Conservation (phyloP, 805 yeast species). For the Zygosaccharomyces rouxii region DNA sequence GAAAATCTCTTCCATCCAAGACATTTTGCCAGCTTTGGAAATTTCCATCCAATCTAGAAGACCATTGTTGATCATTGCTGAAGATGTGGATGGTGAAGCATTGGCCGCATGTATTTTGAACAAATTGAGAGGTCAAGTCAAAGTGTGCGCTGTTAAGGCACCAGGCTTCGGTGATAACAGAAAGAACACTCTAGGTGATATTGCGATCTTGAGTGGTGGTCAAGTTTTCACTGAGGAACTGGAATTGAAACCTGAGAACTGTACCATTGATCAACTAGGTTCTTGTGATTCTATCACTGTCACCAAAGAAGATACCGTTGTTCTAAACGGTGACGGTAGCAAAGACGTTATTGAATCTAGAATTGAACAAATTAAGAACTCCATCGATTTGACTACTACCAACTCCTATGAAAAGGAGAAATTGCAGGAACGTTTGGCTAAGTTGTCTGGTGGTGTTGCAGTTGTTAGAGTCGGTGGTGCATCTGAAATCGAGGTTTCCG, state of each 20-base stretch:
- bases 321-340: conserved; percentile 87
- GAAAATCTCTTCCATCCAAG: conserved; percentile 86
- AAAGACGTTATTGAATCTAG: conserved; percentile 77
- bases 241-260: conserved; percentile 92
- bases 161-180: conserved; percentile 99
- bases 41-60: conserved; percentile 89
- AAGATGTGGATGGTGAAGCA: conserved; percentile 97
- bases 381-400: conserved; percentile 64
- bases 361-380: conserved; percentile 88
- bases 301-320: conserved; percentile 92
- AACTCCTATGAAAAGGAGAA: conserved; percentile 94
- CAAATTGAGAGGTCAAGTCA: conserved; percentile 97
- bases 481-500: conserved; percentile 96
- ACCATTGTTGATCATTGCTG: conserved; percentile 90
- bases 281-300: conserved; percentile 86
- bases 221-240: conserved; percentile 82
- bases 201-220: conserved; percentile 93
- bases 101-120: conserved; percentile 95
- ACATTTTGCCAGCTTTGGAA: conserved; percentile 88
- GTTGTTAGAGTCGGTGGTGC: conserved; percentile 96
- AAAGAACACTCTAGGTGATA: conserved; percentile 91
- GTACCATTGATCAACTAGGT: conserved; percentile 85
- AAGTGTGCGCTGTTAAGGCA: conserved; percentile 95
- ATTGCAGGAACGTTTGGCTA: conserved; percentile 94
- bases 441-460: conserved; percentile 97